Percentiles rank a stretch among this genome's conserved stretches.
These are phyloP conservation scores for Trichophyton schoenleinii DNA, from an alignment of 2,329 filamentous ascomycete genomes.

Conservation along the genomic window DNA sequence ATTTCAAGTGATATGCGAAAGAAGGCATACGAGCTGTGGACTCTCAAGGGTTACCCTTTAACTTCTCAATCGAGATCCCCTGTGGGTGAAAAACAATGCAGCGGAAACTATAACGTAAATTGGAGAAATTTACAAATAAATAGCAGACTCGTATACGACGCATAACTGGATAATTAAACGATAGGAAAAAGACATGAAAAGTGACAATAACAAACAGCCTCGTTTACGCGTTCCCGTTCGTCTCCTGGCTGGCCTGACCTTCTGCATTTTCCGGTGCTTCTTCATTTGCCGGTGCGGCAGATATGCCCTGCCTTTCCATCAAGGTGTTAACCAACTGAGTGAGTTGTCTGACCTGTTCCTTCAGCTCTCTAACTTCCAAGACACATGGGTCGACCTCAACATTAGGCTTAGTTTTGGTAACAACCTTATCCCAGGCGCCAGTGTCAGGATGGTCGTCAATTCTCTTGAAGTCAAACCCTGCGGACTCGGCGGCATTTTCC, in stretches of 20 bases:
- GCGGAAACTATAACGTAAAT: background rate
- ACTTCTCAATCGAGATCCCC: too few relatives aligned
- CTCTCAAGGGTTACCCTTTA: too few relatives aligned
- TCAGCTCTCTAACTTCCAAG: slow-evolving; percentile 44
- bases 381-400: slow-evolving; percentile 66
- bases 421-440: slow-evolving; percentile 70
- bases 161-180: background rate
- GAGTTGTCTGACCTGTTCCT: slow-evolving; percentile 46
- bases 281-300: background rate
- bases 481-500: slow-evolving; percentile 57
- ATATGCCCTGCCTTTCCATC: slow-evolving; percentile 16
- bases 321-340: slow-evolving; percentile 53
- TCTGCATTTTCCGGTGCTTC: background rate
- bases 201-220: background rate
- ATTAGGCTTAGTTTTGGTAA: slow-evolving; percentile 64
- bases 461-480: slow-evolving; percentile 21
- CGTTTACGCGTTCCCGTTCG: background rate
- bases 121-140: background rate
- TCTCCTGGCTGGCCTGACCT: background rate
- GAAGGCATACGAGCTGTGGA: too few relatives aligned
- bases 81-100: too few relatives aligned
- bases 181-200: background rate
- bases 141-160: background rate
- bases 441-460: slow-evolving; percentile 54
- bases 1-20: too few relatives aligned